Evolutionary conservation across 306 rosid species (phyloP), one percentile per base, ranked within the genome.

Genomic region (Carpinus viminea): DNA sequence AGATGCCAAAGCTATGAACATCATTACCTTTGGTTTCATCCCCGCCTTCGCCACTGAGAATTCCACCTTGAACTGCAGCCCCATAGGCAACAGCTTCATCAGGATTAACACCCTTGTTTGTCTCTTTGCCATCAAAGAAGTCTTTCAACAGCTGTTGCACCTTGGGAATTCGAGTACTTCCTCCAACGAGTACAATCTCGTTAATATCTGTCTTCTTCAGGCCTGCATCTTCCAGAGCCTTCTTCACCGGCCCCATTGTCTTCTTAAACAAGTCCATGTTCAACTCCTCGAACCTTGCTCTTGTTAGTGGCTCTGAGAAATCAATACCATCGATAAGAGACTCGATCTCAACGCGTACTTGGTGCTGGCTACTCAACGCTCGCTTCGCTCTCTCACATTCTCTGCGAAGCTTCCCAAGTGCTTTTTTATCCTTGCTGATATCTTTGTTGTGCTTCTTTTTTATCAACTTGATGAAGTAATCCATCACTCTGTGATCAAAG

Each of bases 371-470:
- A 57, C 90, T 90, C 81, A 90, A 53, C 5, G 87, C 90, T 16
- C 90, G 82, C 82, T 87, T 88, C 3, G 91, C 91, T 72, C 93
- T 82, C 64, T 90, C 91, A 51, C 90, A 84, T 70, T 90, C 90
- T 85, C 74, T 80, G 9, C 85, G 73, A 16, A 88, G 87, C 83
- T 90, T 90, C 68, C 91, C 91, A 12, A 84, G 78, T 43, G 90
- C 91, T 74, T 72, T 82, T 56, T 86, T 76, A 26, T 88, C 93
- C 38, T 80, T 86, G 65, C 87, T 82, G 10, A 86, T 85, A 52
- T 88, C 91, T 26, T 86, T 87, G 77, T 64, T 75, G 71, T 87
- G 50, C 82, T 87, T 88, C 80, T 69, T 88, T 51, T 86, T 86
- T 5, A 89, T 87, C 85, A 88, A 45, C 73, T 84, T 80, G 76